phyloP scores from a whole-genome alignment of 192 early-diverging fungal genomes.

The Coemansia aciculifera region DNA sequence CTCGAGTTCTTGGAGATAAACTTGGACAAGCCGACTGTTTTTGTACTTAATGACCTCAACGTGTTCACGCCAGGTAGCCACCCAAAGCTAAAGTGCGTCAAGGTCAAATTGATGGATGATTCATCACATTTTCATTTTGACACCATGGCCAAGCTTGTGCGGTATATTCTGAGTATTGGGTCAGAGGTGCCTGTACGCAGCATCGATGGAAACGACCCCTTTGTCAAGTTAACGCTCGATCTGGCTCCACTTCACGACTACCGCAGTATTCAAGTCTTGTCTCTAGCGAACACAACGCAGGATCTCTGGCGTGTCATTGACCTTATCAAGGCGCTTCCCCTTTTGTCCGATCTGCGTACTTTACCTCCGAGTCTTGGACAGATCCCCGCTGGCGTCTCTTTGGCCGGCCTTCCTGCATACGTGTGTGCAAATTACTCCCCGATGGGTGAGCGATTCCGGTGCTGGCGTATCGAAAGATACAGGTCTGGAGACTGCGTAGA shows the following conservation, averaged over 20 bases:
- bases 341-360: not conserved
- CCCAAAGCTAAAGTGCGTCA: not conserved
- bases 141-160: not conserved
- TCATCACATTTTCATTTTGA: not conserved
- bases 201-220: not conserved
- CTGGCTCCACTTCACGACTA: not conserved
- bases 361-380: not conserved
- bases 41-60: not conserved
- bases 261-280: not conserved
- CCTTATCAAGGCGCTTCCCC: not conserved
- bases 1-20: constrained; percentile 3
- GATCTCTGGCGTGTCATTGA: not conserved
- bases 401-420: not conserved
- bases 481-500: not conserved
- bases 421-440: not conserved
- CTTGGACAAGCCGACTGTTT: not conserved
- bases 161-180: not conserved
- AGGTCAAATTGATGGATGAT: not conserved
- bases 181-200: not conserved
- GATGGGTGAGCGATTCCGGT: not conserved
- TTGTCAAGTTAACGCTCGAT: not conserved
- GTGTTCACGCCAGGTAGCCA: constrained; percentile 3
- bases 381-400: not conserved
- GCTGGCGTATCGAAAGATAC: not conserved
- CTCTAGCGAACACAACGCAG: not conserved